phyloP scores from a whole-genome alignment of 441 rosid genomes.

The Pelargonium cotyledonis region DNA sequence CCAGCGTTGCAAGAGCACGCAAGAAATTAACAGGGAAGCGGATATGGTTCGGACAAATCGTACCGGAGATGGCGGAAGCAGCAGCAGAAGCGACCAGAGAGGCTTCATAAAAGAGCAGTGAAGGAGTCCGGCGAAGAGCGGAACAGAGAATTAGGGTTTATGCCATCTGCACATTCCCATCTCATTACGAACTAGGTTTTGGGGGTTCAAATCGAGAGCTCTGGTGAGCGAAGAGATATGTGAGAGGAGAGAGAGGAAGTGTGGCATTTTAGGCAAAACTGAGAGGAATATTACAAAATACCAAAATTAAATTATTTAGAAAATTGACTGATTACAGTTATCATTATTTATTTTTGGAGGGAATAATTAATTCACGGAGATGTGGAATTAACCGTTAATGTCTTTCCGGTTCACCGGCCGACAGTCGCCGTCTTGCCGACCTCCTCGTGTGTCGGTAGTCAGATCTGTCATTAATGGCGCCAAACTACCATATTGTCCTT shows the following conservation, averaged over 20 bases:
- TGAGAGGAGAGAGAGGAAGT: neutral
- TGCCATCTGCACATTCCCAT: conserved; percentile 16
- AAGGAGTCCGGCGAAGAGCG: conserved; percentile 5
- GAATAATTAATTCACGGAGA: neutral
- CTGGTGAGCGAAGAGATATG: conserved; percentile 6
- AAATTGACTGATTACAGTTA: too few relatives aligned
- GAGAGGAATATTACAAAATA: conserved; percentile 14
- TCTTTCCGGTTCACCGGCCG: conserved; percentile 48
- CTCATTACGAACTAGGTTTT: neutral
- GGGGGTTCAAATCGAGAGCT: conserved; percentile 13
- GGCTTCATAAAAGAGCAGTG: conserved; percentile 41
- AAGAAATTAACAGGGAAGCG: neutral
- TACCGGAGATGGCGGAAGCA: conserved; percentile 26
- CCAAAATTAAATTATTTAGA: neutral
- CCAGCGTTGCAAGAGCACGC: neutral
- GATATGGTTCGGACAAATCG: neutral
- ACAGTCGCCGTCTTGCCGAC: conserved; percentile 71
- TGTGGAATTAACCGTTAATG: conserved; percentile 25
- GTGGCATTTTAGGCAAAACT: neutral
- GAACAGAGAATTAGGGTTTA: conserved; percentile 7
- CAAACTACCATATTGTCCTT: conserved; percentile 37
- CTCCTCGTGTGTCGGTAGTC: conserved; percentile 44
- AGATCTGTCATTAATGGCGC: conserved; percentile 21
- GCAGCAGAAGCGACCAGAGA: conserved; percentile 32
- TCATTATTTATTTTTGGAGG: neutral